Conservation (phyloP, 768 basidiomycete genomes). For the Calocybe cyanea region DNA sequence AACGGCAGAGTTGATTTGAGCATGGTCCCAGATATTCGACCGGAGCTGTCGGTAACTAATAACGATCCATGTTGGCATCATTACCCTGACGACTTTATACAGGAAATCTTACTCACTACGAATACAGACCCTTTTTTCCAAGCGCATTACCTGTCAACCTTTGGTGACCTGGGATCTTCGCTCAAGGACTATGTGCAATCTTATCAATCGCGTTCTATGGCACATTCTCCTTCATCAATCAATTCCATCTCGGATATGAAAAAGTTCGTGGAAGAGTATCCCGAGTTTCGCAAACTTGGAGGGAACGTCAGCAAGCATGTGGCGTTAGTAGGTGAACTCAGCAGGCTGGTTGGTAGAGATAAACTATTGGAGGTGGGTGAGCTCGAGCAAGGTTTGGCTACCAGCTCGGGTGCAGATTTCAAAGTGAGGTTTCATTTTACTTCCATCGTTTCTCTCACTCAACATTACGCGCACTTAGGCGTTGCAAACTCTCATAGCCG, state of each 20-base stretch:
- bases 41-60: slow-evolving; percentile 73
- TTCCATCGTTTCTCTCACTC: background rate
- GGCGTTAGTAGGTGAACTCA: slow-evolving; percentile 93
- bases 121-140: slow-evolving; percentile 94
- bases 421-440: slow-evolving; percentile 45
- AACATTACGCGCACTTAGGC: slow-evolving; percentile 43
- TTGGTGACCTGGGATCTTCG: slow-evolving; percentile 92
- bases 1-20: slow-evolving; percentile 89
- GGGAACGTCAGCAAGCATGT: slow-evolving; percentile 99
- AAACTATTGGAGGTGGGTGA: slow-evolving; percentile 89
- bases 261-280: slow-evolving; percentile 95
- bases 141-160: slow-evolving; percentile 85
- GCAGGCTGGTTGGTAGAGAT: slow-evolving; percentile 81
- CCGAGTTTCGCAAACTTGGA: slow-evolving; percentile 93
- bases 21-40: slow-evolving; percentile 78
- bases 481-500: slow-evolving; percentile 75
- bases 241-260: slow-evolving; percentile 98
- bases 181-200: slow-evolving; percentile 92
- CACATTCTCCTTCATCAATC: slow-evolving; percentile 73
- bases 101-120: slow-evolving; percentile 94
- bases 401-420: slow-evolving; percentile 86
- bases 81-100: slow-evolving; percentile 8
- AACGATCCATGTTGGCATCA: background rate
- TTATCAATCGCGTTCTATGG: slow-evolving; percentile 81
- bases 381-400: slow-evolving; percentile 93